phyloP scores from a whole-genome alignment of 805 yeast species.

The Pichia eremophila region DNA sequence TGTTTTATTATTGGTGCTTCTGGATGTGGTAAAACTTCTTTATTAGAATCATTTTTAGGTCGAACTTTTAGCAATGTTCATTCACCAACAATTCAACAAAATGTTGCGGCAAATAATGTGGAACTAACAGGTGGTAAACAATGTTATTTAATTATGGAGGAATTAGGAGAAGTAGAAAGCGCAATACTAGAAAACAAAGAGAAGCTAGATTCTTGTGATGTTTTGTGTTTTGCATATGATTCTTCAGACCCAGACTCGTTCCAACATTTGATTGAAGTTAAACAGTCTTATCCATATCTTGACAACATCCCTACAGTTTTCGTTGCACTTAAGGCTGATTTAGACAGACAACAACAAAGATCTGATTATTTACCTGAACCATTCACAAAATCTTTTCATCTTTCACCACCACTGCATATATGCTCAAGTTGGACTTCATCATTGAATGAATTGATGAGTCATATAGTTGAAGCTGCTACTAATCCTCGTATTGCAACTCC shows the following conservation, averaged over 20 bases:
- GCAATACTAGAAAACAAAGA: slow-evolving; percentile 66
- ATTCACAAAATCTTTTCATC: slow-evolving; percentile 53
- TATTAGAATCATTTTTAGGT: slow-evolving; percentile 73
- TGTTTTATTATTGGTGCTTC: slow-evolving; percentile 83
- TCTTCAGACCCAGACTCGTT: slow-evolving; percentile 95
- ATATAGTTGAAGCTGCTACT: slow-evolving; percentile 81
- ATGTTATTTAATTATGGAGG: slow-evolving; percentile 84
- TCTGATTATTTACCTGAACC: slow-evolving; percentile 80
- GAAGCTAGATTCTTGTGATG: slow-evolving; percentile 80
- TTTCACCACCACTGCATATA: slow-evolving; percentile 83
- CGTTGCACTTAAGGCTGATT: slow-evolving; percentile 91
- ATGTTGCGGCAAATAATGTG: slow-evolving; percentile 82
- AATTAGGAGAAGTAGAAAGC: slow-evolving; percentile 77
- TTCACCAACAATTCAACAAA: slow-evolving; percentile 74
- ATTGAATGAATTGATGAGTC: slow-evolving; percentile 73
- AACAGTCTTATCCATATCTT: slow-evolving; percentile 46
- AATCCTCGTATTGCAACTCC: slow-evolving; percentile 73
- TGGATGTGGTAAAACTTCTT: slow-evolving; percentile 78
- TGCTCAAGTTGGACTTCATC: slow-evolving; percentile 88
- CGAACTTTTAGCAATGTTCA: slow-evolving; percentile 61
- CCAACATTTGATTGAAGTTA: slow-evolving; percentile 65
- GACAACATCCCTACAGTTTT: slow-evolving; percentile 71
- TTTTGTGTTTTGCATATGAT: slow-evolving; percentile 81
- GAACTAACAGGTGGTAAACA: slow-evolving; percentile 94
- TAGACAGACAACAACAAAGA: slow-evolving; percentile 92